phyloP scores from a whole-genome alignment of 2,329 filamentous ascomycete genomes.

The Aspergillus spinulosporus region DNA sequence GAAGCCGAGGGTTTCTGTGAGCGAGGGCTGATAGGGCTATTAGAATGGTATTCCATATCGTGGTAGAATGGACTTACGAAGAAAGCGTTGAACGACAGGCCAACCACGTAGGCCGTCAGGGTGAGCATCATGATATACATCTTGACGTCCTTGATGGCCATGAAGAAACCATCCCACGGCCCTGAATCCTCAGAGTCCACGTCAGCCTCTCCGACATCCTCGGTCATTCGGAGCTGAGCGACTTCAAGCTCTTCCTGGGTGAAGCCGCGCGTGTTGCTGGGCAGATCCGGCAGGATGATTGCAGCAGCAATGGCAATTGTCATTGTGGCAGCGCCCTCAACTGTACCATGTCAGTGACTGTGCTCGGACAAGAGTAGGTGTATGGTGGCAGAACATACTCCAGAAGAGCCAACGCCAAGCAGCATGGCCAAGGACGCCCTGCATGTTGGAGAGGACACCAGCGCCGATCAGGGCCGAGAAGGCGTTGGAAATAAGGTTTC shows the following conservation, averaged over 20 bases:
- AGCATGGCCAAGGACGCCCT: constrained; percentile 39
- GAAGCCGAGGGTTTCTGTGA: constrained; percentile 31
- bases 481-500: constrained; percentile 49
- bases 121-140: constrained; percentile 66
- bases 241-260: constrained; percentile 46
- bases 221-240: constrained; percentile 57
- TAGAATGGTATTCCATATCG: not conserved
- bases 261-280: constrained; percentile 55
- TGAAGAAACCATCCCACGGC: constrained; percentile 40
- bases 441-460: constrained; percentile 48
- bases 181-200: constrained; percentile 49
- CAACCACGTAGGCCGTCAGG: constrained; percentile 62
- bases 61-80: constrained; percentile 39
- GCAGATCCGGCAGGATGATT: constrained; percentile 52
- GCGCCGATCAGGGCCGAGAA: constrained; percentile 49
- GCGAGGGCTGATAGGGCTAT: constrained; percentile 20
- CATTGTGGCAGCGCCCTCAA: constrained; percentile 10
- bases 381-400: constrained; percentile 58
- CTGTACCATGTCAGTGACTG: not conserved
- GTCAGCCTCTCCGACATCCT: constrained; percentile 60
- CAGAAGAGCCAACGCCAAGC: constrained; percentile 53
- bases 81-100: constrained; percentile 60
- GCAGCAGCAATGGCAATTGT: constrained; percentile 27
- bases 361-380: constrained; percentile 28
- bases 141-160: constrained; percentile 62